Evolutionary conservation across 495 filamentous ascomycete species (phyloP).

Genomic region (Penicillium alfredii): DNA sequence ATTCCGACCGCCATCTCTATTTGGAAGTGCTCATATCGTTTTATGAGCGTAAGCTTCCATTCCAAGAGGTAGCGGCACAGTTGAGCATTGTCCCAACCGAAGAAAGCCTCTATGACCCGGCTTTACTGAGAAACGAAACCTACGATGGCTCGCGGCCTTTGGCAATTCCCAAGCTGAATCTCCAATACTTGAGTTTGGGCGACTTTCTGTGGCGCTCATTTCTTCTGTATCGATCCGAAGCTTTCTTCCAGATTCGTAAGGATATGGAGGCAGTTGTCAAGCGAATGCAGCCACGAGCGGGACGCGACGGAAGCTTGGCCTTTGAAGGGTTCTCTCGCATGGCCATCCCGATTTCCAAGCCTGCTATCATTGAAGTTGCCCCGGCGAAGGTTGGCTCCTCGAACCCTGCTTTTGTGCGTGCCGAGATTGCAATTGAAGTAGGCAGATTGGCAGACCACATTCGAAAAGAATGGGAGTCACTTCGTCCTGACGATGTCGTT

Average conservation of each 20-base stretch:
- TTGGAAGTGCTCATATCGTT: conserved; percentile 70
- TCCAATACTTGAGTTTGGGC: conserved; percentile 91
- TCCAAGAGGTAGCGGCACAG: conserved; percentile 70
- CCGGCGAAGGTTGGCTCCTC: conserved; percentile 80
- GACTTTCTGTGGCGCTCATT: conserved; percentile 95
- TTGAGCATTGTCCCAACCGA: conserved; percentile 80
- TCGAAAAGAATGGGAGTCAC: conserved; percentile 82
- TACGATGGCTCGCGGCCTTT: conserved; percentile 88
- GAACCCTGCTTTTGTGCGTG: conserved; percentile 77
- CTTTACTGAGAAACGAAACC: conserved; percentile 75
- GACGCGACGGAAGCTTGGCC: conserved; percentile 53
- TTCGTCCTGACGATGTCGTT: conserved; percentile 83
- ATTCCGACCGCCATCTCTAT: conserved; percentile 59
- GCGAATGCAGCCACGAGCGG: conserved; percentile 65
- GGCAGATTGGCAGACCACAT: conserved; percentile 67
- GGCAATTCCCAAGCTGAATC: conserved; percentile 88
- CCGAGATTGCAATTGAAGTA: conserved; percentile 85
- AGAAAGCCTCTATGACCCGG: conserved; percentile 70
- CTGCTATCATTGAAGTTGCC: conserved; percentile 80
- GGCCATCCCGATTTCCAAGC: conserved; percentile 80
- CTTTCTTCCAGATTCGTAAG: conserved; percentile 90
- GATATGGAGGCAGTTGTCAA: conserved; percentile 80
- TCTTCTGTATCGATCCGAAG: conserved; percentile 80
- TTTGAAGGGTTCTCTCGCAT: conserved; percentile 89
- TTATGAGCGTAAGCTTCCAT: conserved; percentile 73